These are phyloP conservation scores for Sorghum bicolor DNA, from an alignment of 176 grass and related monocot genomes.

Conservation along the genomic window DNA sequence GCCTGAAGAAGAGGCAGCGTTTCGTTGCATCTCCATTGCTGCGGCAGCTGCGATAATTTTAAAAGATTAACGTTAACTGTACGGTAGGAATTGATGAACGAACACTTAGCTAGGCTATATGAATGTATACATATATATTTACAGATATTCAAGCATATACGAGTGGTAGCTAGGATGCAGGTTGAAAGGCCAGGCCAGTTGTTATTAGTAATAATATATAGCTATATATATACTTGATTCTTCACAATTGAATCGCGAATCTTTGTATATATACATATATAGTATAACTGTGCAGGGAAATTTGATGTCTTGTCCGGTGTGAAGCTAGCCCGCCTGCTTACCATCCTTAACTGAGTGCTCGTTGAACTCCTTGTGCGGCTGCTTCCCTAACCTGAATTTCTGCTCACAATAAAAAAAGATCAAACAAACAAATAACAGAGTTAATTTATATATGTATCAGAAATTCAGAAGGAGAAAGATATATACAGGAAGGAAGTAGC, in stretches of 20 bases:
- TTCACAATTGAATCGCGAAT: background rate
- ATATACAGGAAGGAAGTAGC: background rate
- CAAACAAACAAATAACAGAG: background rate
- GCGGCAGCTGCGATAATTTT: constrained; percentile 37
- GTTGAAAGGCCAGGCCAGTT: background rate
- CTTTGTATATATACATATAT: background rate
- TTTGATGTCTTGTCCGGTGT: background rate
- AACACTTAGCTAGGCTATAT: background rate
- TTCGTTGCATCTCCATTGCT: constrained; percentile 69
- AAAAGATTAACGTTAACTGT: background rate
- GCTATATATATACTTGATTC: background rate
- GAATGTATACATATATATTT: background rate
- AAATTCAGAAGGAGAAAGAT: background rate
- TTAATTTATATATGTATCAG: background rate
- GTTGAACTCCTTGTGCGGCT: constrained; percentile 93
- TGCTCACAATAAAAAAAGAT: constrained; percentile 17
- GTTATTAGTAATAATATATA: background rate
- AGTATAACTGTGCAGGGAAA: background rate
- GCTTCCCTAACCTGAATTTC: constrained; percentile 98
- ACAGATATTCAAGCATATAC: background rate
- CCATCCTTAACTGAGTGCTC: constrained; percentile 92
- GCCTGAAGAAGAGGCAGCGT: constrained; percentile 70
- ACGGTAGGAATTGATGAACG: background rate
- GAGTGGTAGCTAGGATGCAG: background rate
- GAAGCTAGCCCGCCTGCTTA: constrained; percentile 1